Base-by-base conservation (phyloP, 306 rosid species). In the Dalbergia oliveri region DNA sequence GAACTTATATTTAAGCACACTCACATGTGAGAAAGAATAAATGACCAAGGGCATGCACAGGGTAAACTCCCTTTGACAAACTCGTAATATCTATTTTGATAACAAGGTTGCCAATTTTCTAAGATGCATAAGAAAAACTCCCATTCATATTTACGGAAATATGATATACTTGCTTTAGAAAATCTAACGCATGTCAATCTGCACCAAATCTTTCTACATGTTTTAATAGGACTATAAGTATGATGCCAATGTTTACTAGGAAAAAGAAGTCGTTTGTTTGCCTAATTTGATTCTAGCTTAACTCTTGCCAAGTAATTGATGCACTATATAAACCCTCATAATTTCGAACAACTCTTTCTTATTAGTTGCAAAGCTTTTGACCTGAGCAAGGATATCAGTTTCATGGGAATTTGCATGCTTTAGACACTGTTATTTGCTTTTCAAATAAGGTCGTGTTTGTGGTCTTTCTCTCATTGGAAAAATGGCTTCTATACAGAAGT, bases 61-160 rank as follows among this genome's bases (percentile, higher is more conserved):
- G 8, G 15, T 31, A 58, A 72, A 49, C 26, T 54, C 8, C 58
- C 58, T 4, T 54, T 53, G 33, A 79, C 16, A 67, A 66, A 75
- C 59, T 47, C 50, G 37, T 18, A 49, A 39, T 47, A 23, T 50
- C 58, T 53, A 70, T 76, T 58, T 78, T 11, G 18, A 50, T 78
- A 49, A 69, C 78, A 15, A 9, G 37, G 26, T 18, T 77, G 61
- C 70, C 56, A 71, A 39, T 70, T 82, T 68, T 71, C 26, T 19
- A 67, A 70, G 47, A 58, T 21, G 66, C 49, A 50, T 49, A 72
- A 18, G 5, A 43, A 75, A 57, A 45, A 43, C 8, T 3, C 76
- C 60, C 1, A 5, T 77, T 43, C 71, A 57, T 44, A 19, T 65
- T 11, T 51, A 19, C 60, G 19, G 9, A 78, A 39, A n/a, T 41